Percentiles rank a stretch among this genome's conserved stretches.
Evolutionary conservation across 1,284 basidiomycete genomes (phyloP).

Genomic region (Microstroma glucosiphilum): DNA sequence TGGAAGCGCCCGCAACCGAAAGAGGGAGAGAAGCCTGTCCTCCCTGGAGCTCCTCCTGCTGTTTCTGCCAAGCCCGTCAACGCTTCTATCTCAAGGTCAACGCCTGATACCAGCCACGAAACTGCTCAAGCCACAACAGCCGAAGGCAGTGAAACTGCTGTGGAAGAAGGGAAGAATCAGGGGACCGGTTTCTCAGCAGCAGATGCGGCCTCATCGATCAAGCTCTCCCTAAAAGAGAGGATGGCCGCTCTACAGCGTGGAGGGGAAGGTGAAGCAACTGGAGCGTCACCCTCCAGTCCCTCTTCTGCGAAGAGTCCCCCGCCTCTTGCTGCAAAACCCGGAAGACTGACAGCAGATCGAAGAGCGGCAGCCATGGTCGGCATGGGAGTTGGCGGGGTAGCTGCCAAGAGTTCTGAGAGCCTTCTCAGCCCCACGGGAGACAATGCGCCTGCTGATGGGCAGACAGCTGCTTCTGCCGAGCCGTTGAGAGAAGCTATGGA

Average conservation of each 20-base stretch:
- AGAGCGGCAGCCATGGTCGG: conserved; percentile 6
- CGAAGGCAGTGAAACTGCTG: neutral
- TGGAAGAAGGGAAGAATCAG: too few relatives aligned
- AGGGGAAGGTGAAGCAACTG: conserved; percentile 14
- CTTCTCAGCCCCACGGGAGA: neutral
- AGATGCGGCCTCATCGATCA: conserved; percentile 47
- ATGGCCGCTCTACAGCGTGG: conserved; percentile 48
- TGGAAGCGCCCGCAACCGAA: conserved; percentile 42
- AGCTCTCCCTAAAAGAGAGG: conserved; percentile 48
- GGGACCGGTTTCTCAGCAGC: conserved; percentile 32
- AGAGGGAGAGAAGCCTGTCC: conserved; percentile 30
- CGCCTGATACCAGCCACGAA: neutral
- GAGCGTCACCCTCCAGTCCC: neutral
- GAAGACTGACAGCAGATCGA: conserved; percentile 8
- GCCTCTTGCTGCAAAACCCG: conserved; percentile 9
- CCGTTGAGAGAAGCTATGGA: neutral
- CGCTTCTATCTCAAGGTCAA: neutral
- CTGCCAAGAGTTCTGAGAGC: conserved; percentile 3
- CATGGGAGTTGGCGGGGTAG: conserved; percentile 7
- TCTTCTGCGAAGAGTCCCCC: neutral
- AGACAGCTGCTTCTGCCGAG: neutral
- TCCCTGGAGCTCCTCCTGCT: conserved; percentile 23
- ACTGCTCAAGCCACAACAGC: neutral
- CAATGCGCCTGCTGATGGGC: neutral
- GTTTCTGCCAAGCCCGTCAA: conserved; percentile 12